Percentiles rank a stretch among this genome's conserved stretches.
phyloP scores from a whole-genome alignment of 1,139 yeast genomes.

The Pneumocystis wakefieldiae region DNA sequence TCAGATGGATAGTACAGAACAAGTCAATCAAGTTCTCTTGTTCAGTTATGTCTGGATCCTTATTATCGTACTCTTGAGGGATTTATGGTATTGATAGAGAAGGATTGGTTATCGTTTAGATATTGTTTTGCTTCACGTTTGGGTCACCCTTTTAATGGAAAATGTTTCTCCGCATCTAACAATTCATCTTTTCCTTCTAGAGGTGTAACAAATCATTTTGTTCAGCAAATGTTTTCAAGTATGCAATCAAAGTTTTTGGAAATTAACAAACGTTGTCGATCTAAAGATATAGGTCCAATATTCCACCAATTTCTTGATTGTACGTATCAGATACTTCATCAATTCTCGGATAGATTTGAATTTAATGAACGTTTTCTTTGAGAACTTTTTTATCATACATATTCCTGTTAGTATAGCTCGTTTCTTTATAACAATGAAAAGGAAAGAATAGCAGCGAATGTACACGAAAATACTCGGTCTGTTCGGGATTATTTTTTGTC shows the following conservation, averaged over 20 bases:
- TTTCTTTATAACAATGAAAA: conserved; percentile 63
- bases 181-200: conserved; percentile 22
- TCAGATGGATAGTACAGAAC: conserved; percentile 99
- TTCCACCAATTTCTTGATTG: conserved; percentile 90
- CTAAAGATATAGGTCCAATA: conserved; percentile 63
- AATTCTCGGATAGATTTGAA: conserved; percentile 61
- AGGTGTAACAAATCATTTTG: conserved; percentile 22
- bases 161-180: conserved; percentile 16
- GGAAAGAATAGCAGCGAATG: conserved; percentile 36
- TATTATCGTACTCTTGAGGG: conserved; percentile 78
- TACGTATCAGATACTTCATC: conserved; percentile 61
- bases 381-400: conserved; percentile 68
- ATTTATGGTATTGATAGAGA: conserved; percentile 68
- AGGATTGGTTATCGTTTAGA: conserved; percentile 93
- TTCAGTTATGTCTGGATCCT: conserved; percentile 82
- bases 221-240: conserved; percentile 16
- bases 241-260: conserved; percentile 6
- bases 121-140: conserved; percentile 75
- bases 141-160: conserved; percentile 45
- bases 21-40: conserved; percentile 69
- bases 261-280: conserved; percentile 15
- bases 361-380: conserved; percentile 79
- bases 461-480: conserved; percentile 43
- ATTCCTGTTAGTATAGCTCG: conserved; percentile 91
- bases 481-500: conserved; percentile 92